These are phyloP conservation scores for Trichosporon sp. DNA, from an alignment of 1,284 basidiomycete genomes.

Conservation along the genomic window DNA sequence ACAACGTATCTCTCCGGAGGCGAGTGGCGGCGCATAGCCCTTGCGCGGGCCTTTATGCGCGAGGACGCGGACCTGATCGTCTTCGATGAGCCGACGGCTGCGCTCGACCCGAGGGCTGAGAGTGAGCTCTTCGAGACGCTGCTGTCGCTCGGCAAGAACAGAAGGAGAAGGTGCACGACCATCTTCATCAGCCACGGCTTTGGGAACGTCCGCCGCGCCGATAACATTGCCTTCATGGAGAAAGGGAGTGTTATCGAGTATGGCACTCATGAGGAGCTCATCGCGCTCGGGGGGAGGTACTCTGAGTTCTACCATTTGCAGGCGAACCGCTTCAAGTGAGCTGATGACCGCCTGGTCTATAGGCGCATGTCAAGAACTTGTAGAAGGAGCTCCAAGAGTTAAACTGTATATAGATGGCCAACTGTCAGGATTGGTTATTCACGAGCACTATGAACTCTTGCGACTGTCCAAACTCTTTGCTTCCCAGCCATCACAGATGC, in stretches of 20 bases:
- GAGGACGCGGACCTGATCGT: slow-evolving; percentile 70
- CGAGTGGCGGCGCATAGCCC: slow-evolving; percentile 77
- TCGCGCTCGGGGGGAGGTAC: slow-evolving; percentile 48
- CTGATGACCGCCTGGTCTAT: not conserved
- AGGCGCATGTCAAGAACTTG: too few relatives aligned
- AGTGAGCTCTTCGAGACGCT: not conserved
- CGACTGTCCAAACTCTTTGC: too few relatives aligned
- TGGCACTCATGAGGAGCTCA: slow-evolving; percentile 68
- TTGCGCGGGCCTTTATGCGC: slow-evolving; percentile 61
- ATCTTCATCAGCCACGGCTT: slow-evolving; percentile 78
- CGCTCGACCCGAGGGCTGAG: slow-evolving; percentile 44
- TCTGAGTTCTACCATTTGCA: slow-evolving; percentile 31
- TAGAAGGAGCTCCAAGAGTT: too few relatives aligned
- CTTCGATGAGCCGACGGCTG: slow-evolving; percentile 49
- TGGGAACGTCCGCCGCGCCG: slow-evolving; percentile 21
- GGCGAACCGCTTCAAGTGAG: slow-evolving; percentile 15
- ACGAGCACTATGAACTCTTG: too few relatives aligned
- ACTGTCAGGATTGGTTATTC: too few relatives aligned
- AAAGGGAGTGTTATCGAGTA: slow-evolving; percentile 58
- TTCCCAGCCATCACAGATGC: too few relatives aligned
- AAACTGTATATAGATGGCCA: too few relatives aligned
- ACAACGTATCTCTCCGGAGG: slow-evolving; percentile 21
- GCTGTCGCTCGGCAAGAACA: slow-evolving; percentile 15
- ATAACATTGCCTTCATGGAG: slow-evolving; percentile 54
- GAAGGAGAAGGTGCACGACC: slow-evolving; percentile 47